Percentiles rank a stretch among this genome's conserved stretches.
Evolutionary conservation across 208 protist species (phyloP).

Genomic region (Balamuthia mandrillaris): DNA sequence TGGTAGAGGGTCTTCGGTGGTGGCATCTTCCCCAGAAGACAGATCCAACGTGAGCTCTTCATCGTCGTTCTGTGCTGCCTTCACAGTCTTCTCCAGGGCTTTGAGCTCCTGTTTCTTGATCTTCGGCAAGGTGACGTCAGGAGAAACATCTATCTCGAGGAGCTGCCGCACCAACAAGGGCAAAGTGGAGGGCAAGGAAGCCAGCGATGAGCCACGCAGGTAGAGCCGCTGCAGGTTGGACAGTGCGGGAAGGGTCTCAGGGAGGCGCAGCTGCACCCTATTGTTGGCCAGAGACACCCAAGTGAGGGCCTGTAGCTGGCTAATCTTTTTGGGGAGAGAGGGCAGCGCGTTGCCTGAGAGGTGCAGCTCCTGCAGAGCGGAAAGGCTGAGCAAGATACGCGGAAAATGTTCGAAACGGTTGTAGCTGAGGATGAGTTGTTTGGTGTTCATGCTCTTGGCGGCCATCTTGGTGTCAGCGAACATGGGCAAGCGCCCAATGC

Average conservation of each 20-base stretch:
- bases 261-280: background rate
- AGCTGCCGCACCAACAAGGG: background rate
- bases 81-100: background rate
- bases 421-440: background rate
- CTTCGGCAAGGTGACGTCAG: background rate
- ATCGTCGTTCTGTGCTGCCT: background rate
- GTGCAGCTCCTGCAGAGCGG: constrained; percentile 4
- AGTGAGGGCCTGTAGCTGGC: background rate
- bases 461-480: background rate
- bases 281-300: background rate
- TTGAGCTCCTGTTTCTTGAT: background rate
- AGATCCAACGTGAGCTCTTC: no score
- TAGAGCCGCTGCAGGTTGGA: background rate
- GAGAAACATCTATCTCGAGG: constrained; percentile 16
- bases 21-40: background rate
- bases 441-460: background rate
- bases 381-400: background rate
- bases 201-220: background rate
- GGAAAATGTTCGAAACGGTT: constrained; percentile 25
- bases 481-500: background rate
- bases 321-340: background rate
- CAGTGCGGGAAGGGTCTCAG: background rate
- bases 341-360: constrained; percentile 18
- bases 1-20: background rate
- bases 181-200: background rate